These are phyloP conservation scores for Candida andamanensis DNA, from an alignment of 805 yeast genomes.

Conservation along the genomic window DNA sequence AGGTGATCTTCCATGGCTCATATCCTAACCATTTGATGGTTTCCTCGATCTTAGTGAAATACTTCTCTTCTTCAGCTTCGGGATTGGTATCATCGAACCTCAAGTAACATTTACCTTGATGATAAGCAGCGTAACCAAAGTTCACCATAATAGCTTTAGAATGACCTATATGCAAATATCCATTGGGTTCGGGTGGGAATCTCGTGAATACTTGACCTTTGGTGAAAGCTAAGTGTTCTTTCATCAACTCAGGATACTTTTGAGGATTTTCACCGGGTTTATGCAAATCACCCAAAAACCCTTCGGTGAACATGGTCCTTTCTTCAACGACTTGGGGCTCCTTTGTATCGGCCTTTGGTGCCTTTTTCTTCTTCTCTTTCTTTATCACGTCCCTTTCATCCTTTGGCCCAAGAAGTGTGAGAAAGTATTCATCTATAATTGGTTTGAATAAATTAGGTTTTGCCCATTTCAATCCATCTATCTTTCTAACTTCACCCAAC, in stretches of 20 bases:
- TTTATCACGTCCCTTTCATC: constrained; percentile 87
- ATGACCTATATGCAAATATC: constrained; percentile 95
- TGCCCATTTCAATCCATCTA: constrained; percentile 87
- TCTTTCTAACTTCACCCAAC: constrained; percentile 68
- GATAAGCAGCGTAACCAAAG: constrained; percentile 90
- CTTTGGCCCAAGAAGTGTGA: constrained; percentile 81
- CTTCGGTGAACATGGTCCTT: constrained; percentile 88
- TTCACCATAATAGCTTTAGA: constrained; percentile 97
- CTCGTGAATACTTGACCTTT: constrained; percentile 85
- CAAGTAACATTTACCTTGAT: constrained; percentile 84
- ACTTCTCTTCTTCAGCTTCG: constrained; percentile 94
- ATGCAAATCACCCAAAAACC: constrained; percentile 92
- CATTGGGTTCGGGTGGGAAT: constrained; percentile 99
- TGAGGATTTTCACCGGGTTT: constrained; percentile 95
- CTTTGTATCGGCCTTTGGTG: constrained; percentile 2
- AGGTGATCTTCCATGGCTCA: constrained; percentile 88
- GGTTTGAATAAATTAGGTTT: constrained; percentile 84
- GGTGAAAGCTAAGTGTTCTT: constrained; percentile 71
- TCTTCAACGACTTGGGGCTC: constrained; percentile 14
- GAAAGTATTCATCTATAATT: constrained; percentile 70
- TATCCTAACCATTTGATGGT: constrained; percentile 95
- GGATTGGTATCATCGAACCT: constrained; percentile 98
- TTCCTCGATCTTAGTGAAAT: constrained; percentile 74
- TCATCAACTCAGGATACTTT: constrained; percentile 77
- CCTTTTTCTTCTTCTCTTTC: constrained; percentile 58